Conservation (phyloP, 495 filamentous ascomycete species). For the Letharia columbiana region DNA sequence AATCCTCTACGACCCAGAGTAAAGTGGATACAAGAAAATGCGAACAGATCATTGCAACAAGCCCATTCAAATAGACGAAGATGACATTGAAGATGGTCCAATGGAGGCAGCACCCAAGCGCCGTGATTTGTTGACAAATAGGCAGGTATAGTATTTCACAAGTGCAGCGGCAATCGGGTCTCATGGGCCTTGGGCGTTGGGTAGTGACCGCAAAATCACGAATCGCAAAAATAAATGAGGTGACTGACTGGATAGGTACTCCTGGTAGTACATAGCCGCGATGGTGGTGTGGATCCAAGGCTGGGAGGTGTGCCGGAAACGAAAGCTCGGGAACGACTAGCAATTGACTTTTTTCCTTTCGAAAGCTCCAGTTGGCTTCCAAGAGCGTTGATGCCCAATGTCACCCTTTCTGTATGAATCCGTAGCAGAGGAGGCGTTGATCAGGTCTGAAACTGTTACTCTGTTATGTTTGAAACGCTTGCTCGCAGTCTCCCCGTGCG, state of each 20-base stretch:
- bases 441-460: conserved; percentile 3
- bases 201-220: not conserved
- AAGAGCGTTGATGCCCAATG: conserved; percentile 19
- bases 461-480: conserved; percentile 12
- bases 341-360: conserved; percentile 5
- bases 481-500: conserved; percentile 16
- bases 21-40: not conserved
- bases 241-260: conserved; percentile 59
- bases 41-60: not conserved
- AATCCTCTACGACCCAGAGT: not conserved
- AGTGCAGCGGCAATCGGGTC: not conserved
- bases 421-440: conserved; percentile 2
- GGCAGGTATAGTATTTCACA: not conserved
- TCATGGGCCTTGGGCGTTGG: not conserved
- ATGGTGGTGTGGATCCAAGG: conserved; percentile 30
- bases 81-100: not conserved
- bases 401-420: conserved; percentile 6
- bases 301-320: conserved; percentile 10
- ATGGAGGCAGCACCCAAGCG: not conserved
- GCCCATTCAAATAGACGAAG: not conserved
- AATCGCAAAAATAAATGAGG: conserved; percentile 11
- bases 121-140: not conserved
- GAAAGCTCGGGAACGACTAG: conserved; percentile 12
- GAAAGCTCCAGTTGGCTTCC: conserved; percentile 12
- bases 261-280: conserved; percentile 49